Base-by-base conservation (phyloP, 106 monocot genomes). In the Agapanthus africanus region DNA sequence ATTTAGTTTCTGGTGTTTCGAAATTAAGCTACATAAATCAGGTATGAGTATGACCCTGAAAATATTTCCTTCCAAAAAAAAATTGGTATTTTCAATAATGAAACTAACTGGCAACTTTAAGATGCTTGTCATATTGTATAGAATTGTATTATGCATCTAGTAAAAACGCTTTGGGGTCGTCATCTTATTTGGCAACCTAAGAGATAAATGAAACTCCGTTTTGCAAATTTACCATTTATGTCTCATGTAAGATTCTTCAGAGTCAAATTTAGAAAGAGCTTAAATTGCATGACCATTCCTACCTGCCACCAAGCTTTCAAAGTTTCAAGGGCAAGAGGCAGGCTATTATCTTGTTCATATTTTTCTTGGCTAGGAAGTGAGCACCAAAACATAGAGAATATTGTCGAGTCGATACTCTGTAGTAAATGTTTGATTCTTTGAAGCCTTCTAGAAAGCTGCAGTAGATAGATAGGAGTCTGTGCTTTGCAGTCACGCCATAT, bases 1-100 rank as follows among this genome's bases (percentile, higher is more conserved):
- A 75, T 69, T 74, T 94, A 71, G 94, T 94, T 50, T 84, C 90
- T 70, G 87, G 87, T 63, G 94, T 94, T 72, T 94, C 94, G 72
- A 94, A 94, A 71, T 64, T 94, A 60, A 94, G 94, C 75, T 88
- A 83, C 68, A 85, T 90, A 70, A 94, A 94, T 73, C 94, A 94
- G 90, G 94, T 94, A 69, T 50, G 42, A 16, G n/a, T n/a, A n/a
- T n/a, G n/a, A n/a, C n/a, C 15, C 30, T 61, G 30, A 38, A 42
- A 3, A 67, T 46, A 15, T 65, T 35, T 6, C 51, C 27, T 19
- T 37, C 14, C 25, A 40, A 33, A 38, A 16, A 40, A 54, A 18
- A n/a, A n/a, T n/a, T 37, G 11, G 7, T 40, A 39, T 42, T 19
- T 39, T 13, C 37, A 54, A 22, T 69, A 4, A 40, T 11, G 40